Base-by-base conservation (phyloP, 2,329 filamentous ascomycete species). In the Macrophomina pseudophaseolina region DNA sequence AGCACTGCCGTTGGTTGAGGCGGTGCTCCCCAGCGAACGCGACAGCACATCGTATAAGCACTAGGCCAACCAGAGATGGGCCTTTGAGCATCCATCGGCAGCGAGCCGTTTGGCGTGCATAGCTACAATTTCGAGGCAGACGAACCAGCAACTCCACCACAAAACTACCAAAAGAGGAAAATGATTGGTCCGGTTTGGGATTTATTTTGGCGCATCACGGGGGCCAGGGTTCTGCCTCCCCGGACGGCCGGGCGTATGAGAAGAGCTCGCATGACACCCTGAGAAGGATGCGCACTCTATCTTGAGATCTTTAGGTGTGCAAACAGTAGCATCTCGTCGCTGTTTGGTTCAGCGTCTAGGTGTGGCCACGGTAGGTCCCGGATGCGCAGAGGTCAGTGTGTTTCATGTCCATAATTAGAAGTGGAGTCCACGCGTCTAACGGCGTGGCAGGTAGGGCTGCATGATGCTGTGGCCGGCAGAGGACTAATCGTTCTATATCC, bases 41-140 rank as follows among this genome's bases (percentile, higher is more conserved):
- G 58, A 62, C 58, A 62, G 58, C 58, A 62, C 58, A 62, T 62
- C 58, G 35, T 62, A 62, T 62, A 62, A 62, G 58, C 58, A 49
- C 58, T 62, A 62, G n/a, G 16, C n/a, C 52, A 6, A n/a, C 11
- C 32, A 54, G n/a, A 38, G 52, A 16, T 16, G 52, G 32, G 33
- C 52, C 16, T 30, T 38, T 30, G 18, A 49, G 28, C 44, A 62
- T 30, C 58, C 18, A 23, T 23, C 58, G 58, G 58, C 44, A 62
- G 33, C 32, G 30, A 49, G 14, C 58, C 58, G 58, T 62, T 62
- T 62, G 58, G 42, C 32, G 44, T 18, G 6, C 40, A 33, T 28
- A 49, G n/a, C 44, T 62, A 49, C 12, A 62, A 62, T 62, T 48
- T 44, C 12, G 16, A 23, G 12, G 38, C 56, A n/a, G 44, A 38